Percentiles rank a stretch among this genome's conserved stretches.
These are phyloP conservation scores for Epichloe sibirici DNA, from an alignment of 2,329 filamentous ascomycete genomes.

Conservation along the genomic window DNA sequence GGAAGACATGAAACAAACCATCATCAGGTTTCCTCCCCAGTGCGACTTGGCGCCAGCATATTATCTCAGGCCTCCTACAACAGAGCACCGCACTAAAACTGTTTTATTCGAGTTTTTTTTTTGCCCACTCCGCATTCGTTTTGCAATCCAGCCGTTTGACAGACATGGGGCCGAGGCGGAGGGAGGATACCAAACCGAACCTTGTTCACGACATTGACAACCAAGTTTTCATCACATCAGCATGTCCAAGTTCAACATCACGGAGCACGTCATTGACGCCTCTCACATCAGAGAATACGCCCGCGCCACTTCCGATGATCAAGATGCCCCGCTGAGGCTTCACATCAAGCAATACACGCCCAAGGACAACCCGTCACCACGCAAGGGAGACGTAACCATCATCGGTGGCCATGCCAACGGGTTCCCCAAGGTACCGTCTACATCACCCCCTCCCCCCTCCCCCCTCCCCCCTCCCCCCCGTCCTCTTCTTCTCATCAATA, in stretches of 20 bases:
- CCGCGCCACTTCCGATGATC: constrained; percentile 54
- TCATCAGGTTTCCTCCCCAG: too few relatives aligned
- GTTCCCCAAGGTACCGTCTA: constrained; percentile 61
- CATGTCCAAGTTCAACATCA: constrained; percentile 41
- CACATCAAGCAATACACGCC: constrained; percentile 85
- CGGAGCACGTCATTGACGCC: constrained; percentile 60
- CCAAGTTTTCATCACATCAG: not conserved
- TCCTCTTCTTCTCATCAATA: too few relatives aligned
- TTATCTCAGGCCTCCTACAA: too few relatives aligned
- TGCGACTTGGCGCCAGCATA: too few relatives aligned
- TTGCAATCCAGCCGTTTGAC: too few relatives aligned
- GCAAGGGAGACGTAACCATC: constrained; percentile 70
- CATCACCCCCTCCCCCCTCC: too few relatives aligned
- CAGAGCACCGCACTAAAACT: too few relatives aligned
- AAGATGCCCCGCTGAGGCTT: constrained; percentile 63
- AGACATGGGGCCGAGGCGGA: too few relatives aligned
- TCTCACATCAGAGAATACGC: constrained; percentile 77
- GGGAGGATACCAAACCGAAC: not conserved
- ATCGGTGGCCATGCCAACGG: constrained; percentile 84
- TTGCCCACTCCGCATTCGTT: too few relatives aligned
- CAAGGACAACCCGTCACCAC: constrained; percentile 52
- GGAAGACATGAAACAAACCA: too few relatives aligned
- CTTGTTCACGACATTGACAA: not conserved
- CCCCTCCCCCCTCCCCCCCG: too few relatives aligned
- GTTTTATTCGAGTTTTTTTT: too few relatives aligned